Evolutionary conservation across 2,329 filamentous ascomycete species (phyloP).

Genomic region (Chaetomium sp.): DNA sequence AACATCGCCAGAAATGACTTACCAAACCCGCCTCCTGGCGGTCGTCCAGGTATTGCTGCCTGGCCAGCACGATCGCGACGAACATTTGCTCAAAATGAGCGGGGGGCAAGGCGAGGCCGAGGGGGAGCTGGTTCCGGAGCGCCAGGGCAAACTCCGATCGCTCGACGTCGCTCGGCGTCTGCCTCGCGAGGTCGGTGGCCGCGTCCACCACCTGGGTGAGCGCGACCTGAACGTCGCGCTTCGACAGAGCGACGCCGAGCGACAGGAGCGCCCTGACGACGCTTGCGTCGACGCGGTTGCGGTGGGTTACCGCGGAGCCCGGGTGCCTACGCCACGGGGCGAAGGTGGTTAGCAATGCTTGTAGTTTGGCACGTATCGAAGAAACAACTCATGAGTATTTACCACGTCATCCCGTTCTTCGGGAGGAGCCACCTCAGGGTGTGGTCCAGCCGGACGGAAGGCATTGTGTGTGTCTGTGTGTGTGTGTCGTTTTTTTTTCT

Average conservation of each 20-base stretch:
- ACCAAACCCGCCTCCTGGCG: background rate
- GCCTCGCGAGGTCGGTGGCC: background rate
- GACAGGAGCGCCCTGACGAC: background rate
- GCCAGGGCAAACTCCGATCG: background rate
- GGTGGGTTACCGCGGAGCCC: background rate
- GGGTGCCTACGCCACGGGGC: background rate
- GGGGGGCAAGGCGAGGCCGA: background rate
- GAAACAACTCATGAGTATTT: too few species aligned
- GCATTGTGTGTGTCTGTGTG: too few species aligned
- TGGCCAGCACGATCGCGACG: constrained; percentile 3
- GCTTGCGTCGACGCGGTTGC: background rate
- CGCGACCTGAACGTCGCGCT: constrained; percentile 1
- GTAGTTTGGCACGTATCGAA: too few species aligned
- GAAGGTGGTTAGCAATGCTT: too few species aligned
- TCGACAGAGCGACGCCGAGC: background rate
- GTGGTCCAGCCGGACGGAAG: too few species aligned
- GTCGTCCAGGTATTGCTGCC: constrained; percentile 1
- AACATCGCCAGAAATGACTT: background rate
- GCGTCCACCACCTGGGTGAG: background rate
- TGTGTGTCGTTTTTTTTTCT: too few species aligned
- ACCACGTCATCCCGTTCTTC: too few species aligned
- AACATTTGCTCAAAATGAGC: constrained; percentile 3
- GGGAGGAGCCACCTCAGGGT: too few species aligned
- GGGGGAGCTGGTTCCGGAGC: background rate
- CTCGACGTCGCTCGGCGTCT: background rate